Conservation (phyloP, 441 rosid species). For the Francoa sonchifolia region DNA sequence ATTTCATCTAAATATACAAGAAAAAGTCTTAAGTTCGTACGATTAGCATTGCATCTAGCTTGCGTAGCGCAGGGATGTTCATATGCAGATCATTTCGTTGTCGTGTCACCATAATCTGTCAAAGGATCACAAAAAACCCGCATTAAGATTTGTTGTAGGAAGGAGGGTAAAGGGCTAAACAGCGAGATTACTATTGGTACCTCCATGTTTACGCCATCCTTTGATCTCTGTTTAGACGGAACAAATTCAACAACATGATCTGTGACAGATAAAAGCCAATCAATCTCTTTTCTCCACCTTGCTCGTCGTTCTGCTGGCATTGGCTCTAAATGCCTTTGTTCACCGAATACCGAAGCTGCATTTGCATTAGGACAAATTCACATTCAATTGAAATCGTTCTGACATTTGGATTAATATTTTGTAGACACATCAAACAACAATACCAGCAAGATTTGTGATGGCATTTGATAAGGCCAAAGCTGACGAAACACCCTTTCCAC, state of each 20-base stretch:
- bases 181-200: conserved; percentile 25
- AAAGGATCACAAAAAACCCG: not conserved
- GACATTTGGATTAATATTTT: no score
- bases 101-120: conserved; percentile 50
- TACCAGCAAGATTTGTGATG: conserved; percentile 86
- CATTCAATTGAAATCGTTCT: no score
- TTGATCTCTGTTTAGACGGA: conserved; percentile 61
- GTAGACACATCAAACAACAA: no score
- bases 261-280: conserved; percentile 78
- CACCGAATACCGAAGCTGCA: conserved; percentile 83
- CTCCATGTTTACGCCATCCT: conserved; percentile 77
- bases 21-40: conserved; percentile 30
- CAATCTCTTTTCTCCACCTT: conserved; percentile 77
- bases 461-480: conserved; percentile 94
- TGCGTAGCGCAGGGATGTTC: conserved; percentile 78
- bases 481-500: conserved; percentile 93
- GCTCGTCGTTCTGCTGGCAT: conserved; percentile 58
- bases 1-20: not conserved
- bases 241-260: conserved; percentile 82
- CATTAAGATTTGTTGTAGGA: not conserved
- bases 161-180: not conserved
- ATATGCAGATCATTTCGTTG: conserved; percentile 70
- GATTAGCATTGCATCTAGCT: conserved; percentile 68
- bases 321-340: conserved; percentile 66
- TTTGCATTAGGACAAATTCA: no score